Evolutionary conservation across 2,329 filamentous ascomycete species (phyloP).

Genomic region (Rhynchosporium graminicola): DNA sequence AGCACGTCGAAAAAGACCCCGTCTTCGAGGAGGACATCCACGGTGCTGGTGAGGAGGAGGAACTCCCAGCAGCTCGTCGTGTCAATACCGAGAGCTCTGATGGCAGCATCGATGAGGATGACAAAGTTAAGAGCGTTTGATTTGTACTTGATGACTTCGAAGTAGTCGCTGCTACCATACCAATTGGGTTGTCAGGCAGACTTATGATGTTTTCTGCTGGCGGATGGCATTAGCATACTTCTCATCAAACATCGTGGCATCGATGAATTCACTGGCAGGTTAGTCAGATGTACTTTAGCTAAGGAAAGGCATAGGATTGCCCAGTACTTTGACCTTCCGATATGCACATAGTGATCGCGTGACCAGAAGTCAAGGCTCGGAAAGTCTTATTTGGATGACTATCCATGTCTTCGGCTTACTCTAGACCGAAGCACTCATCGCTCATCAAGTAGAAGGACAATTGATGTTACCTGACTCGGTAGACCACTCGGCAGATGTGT

Average conservation of each 20-base stretch:
- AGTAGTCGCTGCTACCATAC: slow-evolving; percentile 27
- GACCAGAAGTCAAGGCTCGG: not conserved
- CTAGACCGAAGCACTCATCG: not conserved
- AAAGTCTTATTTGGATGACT: not conserved
- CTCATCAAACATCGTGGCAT: slow-evolving; percentile 28
- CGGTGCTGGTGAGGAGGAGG: slow-evolving; percentile 51
- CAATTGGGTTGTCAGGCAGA: slow-evolving; percentile 24
- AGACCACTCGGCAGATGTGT: not conserved
- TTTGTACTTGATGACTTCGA: slow-evolving; percentile 16
- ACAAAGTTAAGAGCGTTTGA: slow-evolving; percentile 45
- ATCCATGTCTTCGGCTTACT: too few species aligned
- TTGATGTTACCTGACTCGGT: not conserved
- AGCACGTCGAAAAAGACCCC: slow-evolving; percentile 83
- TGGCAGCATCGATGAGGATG: slow-evolving; percentile 41
- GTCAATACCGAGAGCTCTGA: slow-evolving; percentile 39
- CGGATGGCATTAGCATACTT: slow-evolving; percentile 33
- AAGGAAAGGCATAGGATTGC: slow-evolving; percentile 40
- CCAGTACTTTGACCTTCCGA: slow-evolving; percentile 30
- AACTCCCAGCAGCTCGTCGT: slow-evolving; percentile 35
- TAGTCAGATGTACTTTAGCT: slow-evolving; percentile 34
- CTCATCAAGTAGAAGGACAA: not conserved
- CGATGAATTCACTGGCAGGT: slow-evolving; percentile 31
- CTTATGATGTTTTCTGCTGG: slow-evolving; percentile 32
- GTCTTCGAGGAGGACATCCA: slow-evolving; percentile 88
- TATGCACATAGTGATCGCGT: slow-evolving; percentile 7